Evolutionary conservation across 208 protist genomes (phyloP), one percentile per base, ranked within the genome.

Genomic region (Phytomonas serpens): DNA sequence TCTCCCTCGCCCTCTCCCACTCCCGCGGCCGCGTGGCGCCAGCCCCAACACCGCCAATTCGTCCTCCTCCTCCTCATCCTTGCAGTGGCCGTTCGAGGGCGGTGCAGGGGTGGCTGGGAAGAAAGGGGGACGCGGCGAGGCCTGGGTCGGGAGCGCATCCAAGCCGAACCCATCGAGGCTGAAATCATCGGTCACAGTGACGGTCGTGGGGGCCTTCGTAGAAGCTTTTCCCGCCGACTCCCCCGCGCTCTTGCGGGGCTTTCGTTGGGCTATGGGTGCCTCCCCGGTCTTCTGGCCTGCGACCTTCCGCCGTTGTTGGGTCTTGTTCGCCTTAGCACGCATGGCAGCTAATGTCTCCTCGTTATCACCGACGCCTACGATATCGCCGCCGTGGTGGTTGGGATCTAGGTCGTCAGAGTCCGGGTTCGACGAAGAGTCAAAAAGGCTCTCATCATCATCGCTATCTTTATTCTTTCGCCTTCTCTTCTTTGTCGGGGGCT

Each of bases 131-230:
- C 0, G 14, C 32, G 67, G 23, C 37, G 2, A 65, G 38, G 63
- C n/a, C 6, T 65, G n/a, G 0, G 64, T 34, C 32, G 75, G 38
- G 0, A 95, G 68, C 11, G 90, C 90, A 61, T 90, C 86, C 42
- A 95, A 80, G 14, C 90, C 90, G 74, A 95, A 93, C 57, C 80
- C 73, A 61, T 93, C 85, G 14, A 96, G 68, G 69, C 88, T 84
- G 63, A 93, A 88, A 71, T 93, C 86, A 38, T 84, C 80, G n/a
- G 36, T 70, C 37, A 47, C 61, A 19, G 61, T 57, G 27, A 77
- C 47, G 19, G 23, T 27, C 47, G 16, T 23, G 27, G 47, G 47
- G 47, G 52, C 61, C 30, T 23, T 37, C 67, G 31, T 65, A 10
- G 30, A 51, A 40, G 61, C 7, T 9, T 67, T 68, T 13, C 62